A percentile compares a stretch with the other conserved stretches of the same genome.
Conservation (phyloP, 176 grass and related monocot genomes). For the Elymus sibiricus region DNA sequence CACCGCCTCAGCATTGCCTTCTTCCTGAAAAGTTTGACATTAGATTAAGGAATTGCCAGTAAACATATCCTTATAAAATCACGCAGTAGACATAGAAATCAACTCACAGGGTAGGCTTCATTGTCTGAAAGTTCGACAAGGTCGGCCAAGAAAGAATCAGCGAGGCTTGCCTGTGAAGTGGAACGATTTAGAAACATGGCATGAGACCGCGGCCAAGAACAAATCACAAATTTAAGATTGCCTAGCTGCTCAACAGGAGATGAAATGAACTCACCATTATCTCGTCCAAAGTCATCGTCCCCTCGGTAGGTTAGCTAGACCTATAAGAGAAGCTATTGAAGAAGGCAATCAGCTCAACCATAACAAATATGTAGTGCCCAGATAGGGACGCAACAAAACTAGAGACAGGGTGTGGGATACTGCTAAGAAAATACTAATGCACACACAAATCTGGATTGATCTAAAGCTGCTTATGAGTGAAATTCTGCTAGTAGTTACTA, state of each 20-base stretch:
- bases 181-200: background rate
- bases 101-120: constrained; percentile 85
- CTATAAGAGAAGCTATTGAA: background rate
- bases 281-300: background rate
- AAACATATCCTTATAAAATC: background rate
- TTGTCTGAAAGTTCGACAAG: constrained; percentile 86
- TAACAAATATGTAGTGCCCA: background rate
- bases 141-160: constrained; percentile 94
- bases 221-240: background rate
- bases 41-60: background rate
- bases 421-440: background rate
- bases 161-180: constrained; percentile 66
- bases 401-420: background rate
- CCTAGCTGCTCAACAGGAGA: background rate
- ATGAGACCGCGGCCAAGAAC: background rate
- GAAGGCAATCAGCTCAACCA: background rate
- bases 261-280: constrained; percentile 28
- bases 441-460: background rate
- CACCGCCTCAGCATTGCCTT: constrained; percentile 33
- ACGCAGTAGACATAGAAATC: background rate
- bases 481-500: background rate
- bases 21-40: constrained; percentile 45
- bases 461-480: background rate
- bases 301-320: background rate
- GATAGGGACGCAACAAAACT: background rate